phyloP scores from a whole-genome alignment of 73 alveolate species.

The Halteria grandinella region DNA sequence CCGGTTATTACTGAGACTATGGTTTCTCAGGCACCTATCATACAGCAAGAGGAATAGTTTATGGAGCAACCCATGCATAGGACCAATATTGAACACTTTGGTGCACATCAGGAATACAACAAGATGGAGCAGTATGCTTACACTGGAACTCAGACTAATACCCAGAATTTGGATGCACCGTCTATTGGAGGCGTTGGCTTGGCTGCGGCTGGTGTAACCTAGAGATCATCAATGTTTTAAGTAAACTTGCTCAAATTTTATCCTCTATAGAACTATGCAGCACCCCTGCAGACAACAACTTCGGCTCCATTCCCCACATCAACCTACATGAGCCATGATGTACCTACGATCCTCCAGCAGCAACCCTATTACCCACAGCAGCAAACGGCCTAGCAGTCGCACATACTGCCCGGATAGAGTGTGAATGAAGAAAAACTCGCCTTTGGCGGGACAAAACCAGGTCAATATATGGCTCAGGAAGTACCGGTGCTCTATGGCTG shows the following conservation, averaged over 20 bases:
- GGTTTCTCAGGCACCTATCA: background rate
- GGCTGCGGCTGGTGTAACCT: too few species aligned
- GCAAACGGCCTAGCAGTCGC: background rate
- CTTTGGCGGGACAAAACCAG: constrained; percentile 40
- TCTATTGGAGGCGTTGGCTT: too few species aligned
- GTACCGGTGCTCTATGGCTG: constrained; percentile 30
- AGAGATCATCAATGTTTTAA: too few species aligned
- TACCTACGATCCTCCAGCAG: background rate
- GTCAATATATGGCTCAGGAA: constrained; percentile 39
- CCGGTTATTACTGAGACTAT: background rate
- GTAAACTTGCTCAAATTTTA: background rate
- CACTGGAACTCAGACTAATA: too few species aligned
- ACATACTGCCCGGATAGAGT: background rate
- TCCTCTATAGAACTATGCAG: background rate
- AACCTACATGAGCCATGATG: too few species aligned
- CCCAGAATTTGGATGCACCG: too few species aligned
- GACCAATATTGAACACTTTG: too few species aligned
- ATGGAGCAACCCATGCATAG: background rate
- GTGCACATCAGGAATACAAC: too few species aligned
- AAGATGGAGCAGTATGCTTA: too few species aligned
- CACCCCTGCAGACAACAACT: background rate
- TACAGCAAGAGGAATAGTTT: background rate
- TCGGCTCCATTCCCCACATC: too few species aligned
- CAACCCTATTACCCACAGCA: background rate
- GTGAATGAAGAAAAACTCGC: background rate